Percentiles rank a stretch among this genome's conserved stretches.
phyloP scores from a whole-genome alignment of 371 early-diverging fungal genomes.

The Blyttiomyces sp. region DNA sequence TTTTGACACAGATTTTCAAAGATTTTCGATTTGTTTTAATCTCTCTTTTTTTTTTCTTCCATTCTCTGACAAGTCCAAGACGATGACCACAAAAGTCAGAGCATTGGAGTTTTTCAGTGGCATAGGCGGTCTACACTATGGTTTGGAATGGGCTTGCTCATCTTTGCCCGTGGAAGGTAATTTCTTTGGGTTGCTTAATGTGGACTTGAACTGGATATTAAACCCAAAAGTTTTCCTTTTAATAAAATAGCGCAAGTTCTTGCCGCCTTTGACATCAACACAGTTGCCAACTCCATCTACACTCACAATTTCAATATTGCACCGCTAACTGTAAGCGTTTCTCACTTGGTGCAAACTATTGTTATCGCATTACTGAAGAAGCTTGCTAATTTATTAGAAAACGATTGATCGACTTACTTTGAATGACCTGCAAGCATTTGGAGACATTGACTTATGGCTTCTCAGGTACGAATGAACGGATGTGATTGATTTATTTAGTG shows the following conservation, averaged over 20 bases:
- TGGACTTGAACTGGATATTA: not conserved
- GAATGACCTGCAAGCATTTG: constrained; percentile 10
- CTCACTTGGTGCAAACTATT: not conserved
- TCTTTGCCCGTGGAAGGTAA: not conserved
- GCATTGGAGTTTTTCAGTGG: constrained; percentile 54
- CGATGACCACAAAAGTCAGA: too few relatives aligned
- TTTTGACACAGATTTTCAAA: too few relatives aligned
- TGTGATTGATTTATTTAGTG: not conserved
- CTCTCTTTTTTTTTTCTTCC: too few relatives aligned
- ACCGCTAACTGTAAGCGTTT: constrained; percentile 13
- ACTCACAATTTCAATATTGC: constrained; percentile 17
- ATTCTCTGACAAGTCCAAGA: too few relatives aligned
- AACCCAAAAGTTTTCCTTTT: not conserved
- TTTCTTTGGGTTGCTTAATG: not conserved
- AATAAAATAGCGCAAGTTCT: constrained; percentile 15
- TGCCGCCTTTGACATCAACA: constrained; percentile 47
- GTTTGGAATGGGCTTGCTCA: constrained; percentile 12
- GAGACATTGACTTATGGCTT: constrained; percentile 69
- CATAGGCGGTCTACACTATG: constrained; percentile 51
- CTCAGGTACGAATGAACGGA: constrained; percentile 24
- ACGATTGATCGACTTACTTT: constrained; percentile 15
- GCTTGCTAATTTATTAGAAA: not conserved
- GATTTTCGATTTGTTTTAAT: too few relatives aligned
- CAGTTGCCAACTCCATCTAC: constrained; percentile 37
- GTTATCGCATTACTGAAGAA: not conserved